These are phyloP conservation scores for Yamadazyma kitorensis DNA, from an alignment of 805 yeast species.

Conservation along the genomic window DNA sequence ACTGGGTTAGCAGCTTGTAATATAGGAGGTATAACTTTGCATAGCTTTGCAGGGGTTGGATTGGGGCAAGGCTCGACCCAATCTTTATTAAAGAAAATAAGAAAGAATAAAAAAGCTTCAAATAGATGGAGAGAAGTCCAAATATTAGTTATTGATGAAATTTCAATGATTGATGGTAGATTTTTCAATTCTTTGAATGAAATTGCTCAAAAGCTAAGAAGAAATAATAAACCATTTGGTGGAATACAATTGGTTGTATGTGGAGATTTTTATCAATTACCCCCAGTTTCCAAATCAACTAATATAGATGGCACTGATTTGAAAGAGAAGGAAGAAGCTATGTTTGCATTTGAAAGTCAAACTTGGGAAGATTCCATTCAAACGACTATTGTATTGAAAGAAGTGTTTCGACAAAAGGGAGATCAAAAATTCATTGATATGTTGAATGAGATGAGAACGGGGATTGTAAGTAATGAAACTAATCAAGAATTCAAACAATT, in stretches of 20 bases:
- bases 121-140: conserved; percentile 54
- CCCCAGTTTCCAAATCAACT: conserved; percentile 56
- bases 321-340: conserved; percentile 16
- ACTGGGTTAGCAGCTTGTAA: conserved; percentile 84
- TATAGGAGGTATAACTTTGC: conserved; percentile 75
- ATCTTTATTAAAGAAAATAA: conserved; percentile 49
- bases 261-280: conserved; percentile 82
- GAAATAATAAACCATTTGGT: conserved; percentile 60
- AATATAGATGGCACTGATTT: conserved; percentile 25
- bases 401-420: conserved; percentile 75
- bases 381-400: conserved; percentile 55
- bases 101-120: conserved; percentile 46
- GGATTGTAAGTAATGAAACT: conserved; percentile 50
- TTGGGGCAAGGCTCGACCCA: conserved; percentile 55
- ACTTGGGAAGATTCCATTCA: conserved; percentile 62
- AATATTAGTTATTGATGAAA: conserved; percentile 73
- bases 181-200: conserved; percentile 61
- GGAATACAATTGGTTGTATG: conserved; percentile 74
- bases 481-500: conserved; percentile 49
- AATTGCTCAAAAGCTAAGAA: conserved; percentile 53
- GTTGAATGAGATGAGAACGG: conserved; percentile 74
- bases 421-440: conserved; percentile 67
- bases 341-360: conserved; percentile 63
- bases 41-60: conserved; percentile 77
- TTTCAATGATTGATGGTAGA: conserved; percentile 75